A percentile compares a stretch with the other conserved stretches of the same genome.
phyloP scores from a whole-genome alignment of 1,139 yeast species.

The Hemisphaericaspora xylanilytica region DNA sequence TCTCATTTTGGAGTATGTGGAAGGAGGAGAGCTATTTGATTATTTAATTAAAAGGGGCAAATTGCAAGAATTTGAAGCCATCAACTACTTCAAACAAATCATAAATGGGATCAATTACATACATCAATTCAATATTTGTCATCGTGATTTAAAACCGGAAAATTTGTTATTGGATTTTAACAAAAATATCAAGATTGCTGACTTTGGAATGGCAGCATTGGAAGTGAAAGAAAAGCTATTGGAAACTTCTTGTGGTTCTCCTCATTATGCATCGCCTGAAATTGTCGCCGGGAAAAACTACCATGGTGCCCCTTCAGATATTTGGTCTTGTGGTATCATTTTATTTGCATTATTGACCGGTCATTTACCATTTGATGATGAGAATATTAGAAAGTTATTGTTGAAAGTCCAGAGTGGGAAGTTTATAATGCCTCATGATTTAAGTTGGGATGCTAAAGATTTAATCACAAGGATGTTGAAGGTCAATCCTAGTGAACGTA shows the following conservation, averaged over 20 bases:
- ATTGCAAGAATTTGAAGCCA: constrained; percentile 85
- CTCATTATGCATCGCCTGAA: constrained; percentile 98
- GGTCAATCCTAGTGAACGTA: constrained; percentile 76
- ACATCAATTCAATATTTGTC: constrained; percentile 91
- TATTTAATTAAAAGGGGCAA: constrained; percentile 85
- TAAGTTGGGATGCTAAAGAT: constrained; percentile 83
- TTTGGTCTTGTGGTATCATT: constrained; percentile 98
- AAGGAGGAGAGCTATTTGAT: constrained; percentile 96
- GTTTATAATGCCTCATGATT: constrained; percentile 75
- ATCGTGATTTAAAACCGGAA: constrained; percentile 95
- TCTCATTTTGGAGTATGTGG: constrained; percentile 89
- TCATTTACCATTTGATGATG: constrained; percentile 95
- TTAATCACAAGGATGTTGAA: constrained; percentile 77
- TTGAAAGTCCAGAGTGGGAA: constrained; percentile 90
- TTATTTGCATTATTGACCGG: constrained; percentile 92
- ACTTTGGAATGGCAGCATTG: constrained; percentile 99
- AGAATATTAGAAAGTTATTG: constrained; percentile 79
- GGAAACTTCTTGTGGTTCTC: constrained; percentile 97
- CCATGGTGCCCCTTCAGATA: constrained; percentile 96
- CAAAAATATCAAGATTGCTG: constrained; percentile 92
- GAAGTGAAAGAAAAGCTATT: constrained; percentile 81
- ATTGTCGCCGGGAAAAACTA: constrained; percentile 92
- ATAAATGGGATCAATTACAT: constrained; percentile 90
- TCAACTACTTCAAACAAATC: constrained; percentile 87
- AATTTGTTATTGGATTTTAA: constrained; percentile 83